Conservation (phyloP, 2,329 filamentous ascomycete species). For the Diaporthe citrichinensis region DNA sequence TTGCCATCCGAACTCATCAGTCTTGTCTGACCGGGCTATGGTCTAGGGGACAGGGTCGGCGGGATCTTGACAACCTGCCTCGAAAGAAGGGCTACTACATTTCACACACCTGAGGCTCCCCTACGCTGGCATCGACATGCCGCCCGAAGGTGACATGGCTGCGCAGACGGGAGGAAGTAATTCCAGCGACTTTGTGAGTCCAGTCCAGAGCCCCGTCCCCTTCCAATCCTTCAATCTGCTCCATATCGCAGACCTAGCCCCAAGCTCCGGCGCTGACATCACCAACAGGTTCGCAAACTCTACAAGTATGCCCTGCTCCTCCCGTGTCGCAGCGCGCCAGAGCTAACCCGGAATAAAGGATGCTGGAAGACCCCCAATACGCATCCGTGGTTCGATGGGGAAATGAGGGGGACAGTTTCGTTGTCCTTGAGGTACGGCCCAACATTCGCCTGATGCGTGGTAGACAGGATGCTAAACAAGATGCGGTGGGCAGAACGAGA, state of each 20-base stretch:
- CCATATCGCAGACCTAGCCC: background rate
- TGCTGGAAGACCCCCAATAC: constrained; percentile 96
- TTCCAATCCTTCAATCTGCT: constrained; percentile 33
- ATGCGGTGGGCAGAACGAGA: constrained; percentile 80
- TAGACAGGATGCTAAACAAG: constrained; percentile 43
- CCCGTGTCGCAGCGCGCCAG: constrained; percentile 33
- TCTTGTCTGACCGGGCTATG: constrained; percentile 13
- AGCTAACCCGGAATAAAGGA: constrained; percentile 68
- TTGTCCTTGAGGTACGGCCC: constrained; percentile 87
- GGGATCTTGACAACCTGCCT: constrained; percentile 24
- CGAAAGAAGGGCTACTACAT: background rate
- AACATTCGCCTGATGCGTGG: constrained; percentile 24
- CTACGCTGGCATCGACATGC: constrained; percentile 48
- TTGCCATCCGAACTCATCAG: constrained; percentile 8
- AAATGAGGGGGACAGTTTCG: constrained; percentile 94
- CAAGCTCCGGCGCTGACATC: constrained; percentile 37
- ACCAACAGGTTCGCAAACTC: constrained; percentile 88
- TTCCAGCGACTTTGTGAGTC: constrained; percentile 94
- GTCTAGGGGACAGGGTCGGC: constrained; percentile 13
- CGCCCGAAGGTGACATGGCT: constrained; percentile 55
- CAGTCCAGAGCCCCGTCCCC: constrained; percentile 38
- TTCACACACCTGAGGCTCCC: background rate
- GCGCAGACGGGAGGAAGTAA: constrained; percentile 73
- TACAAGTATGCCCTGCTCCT: constrained; percentile 81
- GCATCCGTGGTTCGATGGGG: constrained; percentile 96